Conservation (phyloP, 2,329 filamentous ascomycete species). For the Kalaharituber pfeilii region DNA sequence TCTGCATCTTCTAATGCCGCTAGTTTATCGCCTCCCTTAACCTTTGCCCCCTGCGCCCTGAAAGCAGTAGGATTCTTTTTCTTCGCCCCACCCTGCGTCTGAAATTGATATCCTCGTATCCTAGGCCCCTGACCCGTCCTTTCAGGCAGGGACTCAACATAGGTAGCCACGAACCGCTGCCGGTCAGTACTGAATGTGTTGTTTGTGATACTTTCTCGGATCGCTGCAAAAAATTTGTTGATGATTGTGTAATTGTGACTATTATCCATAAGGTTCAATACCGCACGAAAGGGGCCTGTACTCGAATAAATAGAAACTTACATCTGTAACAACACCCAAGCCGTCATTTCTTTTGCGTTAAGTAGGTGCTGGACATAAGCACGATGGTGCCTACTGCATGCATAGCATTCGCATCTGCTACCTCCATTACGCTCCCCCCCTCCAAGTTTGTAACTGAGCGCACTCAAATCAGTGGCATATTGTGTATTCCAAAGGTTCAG, state of each 20-base stretch:
- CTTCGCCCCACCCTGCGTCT: constrained; percentile 45
- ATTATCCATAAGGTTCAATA: background rate
- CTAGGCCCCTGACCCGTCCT: constrained; percentile 64
- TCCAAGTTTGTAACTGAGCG: constrained; percentile 35
- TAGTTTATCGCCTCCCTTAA: background rate
- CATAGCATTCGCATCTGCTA: constrained; percentile 53
- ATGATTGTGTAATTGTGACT: constrained; percentile 64
- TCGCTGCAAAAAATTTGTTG: constrained; percentile 51
- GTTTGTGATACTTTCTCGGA: constrained; percentile 46
- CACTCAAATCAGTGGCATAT: constrained; percentile 44
- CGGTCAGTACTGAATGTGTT: constrained; percentile 39
- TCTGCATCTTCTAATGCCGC: background rate
- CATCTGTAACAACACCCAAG: constrained; percentile 79
- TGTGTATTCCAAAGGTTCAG: constrained; percentile 55
- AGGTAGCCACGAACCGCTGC: constrained; percentile 45
- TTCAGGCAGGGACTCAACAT: constrained; percentile 53
- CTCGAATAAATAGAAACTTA: background rate
- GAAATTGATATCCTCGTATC: constrained; percentile 66
- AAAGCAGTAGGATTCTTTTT: constrained; percentile 41
- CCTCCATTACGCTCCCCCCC: background rate
- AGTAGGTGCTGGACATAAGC: constrained; percentile 82
- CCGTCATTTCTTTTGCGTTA: constrained; percentile 85
- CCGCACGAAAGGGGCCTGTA: background rate
- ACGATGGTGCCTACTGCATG: constrained; percentile 66
- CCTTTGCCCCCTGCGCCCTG: background rate